Conservation (phyloP, 176 grass and related monocot genomes). For the Triticum dicoccoides region DNA sequence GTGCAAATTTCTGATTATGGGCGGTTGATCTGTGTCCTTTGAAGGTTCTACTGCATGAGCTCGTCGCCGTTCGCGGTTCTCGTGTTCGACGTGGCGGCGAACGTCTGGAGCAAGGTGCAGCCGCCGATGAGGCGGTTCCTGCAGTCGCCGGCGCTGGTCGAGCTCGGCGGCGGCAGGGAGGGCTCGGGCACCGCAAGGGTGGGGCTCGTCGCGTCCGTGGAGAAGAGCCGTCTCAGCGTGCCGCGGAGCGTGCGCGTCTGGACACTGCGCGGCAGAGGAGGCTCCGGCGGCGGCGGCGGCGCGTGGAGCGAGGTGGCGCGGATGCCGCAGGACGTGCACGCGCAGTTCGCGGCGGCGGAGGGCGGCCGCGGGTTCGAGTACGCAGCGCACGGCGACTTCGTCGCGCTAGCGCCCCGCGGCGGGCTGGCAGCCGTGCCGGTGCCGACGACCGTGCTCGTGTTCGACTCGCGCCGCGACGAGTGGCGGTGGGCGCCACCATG, state of each 20-base stretch:
- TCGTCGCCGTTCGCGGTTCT: constrained; percentile 78
- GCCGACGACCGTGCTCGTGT: constrained; percentile 56
- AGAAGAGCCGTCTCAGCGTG: constrained; percentile 94
- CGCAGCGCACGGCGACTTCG: constrained; percentile 59
- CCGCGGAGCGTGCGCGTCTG: constrained; percentile 88
- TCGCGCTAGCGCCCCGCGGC: constrained; percentile 54
- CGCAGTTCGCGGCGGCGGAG: constrained; percentile 49
- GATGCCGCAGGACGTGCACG: constrained; percentile 75
- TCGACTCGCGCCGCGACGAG: constrained; percentile 60
- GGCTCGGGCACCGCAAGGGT: constrained; percentile 36
- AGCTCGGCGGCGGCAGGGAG: constrained; percentile 48
- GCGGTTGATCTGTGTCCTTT: neutral
- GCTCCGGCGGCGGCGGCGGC: neutral
- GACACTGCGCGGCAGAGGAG: constrained; percentile 38
- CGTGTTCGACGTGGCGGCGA: constrained; percentile 57
- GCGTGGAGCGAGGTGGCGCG: constrained; percentile 75
- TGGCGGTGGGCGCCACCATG: constrained; percentile 85
- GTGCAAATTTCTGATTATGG: neutral
- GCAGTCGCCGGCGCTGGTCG: constrained; percentile 67
- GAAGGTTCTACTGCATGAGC: constrained; percentile 96
- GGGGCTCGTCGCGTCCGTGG: constrained; percentile 72
- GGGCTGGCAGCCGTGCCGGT: neutral
- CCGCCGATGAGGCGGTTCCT: constrained; percentile 92
- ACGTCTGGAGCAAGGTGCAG: constrained; percentile 83
- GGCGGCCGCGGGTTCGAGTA: constrained; percentile 71